Conservation (phyloP, 768 basidiomycete species). For the Dioszegia hungarica region DNA sequence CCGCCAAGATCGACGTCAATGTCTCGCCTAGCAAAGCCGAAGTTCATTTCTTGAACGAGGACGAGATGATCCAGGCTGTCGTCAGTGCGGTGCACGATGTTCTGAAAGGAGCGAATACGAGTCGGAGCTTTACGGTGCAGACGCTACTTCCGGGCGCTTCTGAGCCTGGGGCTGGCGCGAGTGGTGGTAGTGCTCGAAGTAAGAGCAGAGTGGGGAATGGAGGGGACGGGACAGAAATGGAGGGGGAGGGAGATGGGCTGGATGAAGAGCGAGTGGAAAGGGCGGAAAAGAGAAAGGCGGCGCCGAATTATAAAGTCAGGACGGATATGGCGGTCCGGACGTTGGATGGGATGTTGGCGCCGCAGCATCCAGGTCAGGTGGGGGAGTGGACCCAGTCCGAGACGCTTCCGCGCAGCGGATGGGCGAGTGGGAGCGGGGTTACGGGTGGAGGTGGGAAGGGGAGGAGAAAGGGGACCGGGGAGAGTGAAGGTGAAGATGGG, state of each 20-base stretch:
- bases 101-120: conserved; percentile 54
- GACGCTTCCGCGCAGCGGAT: too few species aligned
- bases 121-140: conserved; percentile 52
- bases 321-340: conserved; percentile 83
- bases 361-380: conserved; percentile 56
- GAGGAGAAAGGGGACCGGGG: too few species aligned
- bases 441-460: too few species aligned
- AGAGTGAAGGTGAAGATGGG: background rate
- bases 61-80: conserved; percentile 71
- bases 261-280: background rate
- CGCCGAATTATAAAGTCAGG: conserved; percentile 83
- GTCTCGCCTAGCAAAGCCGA: conserved; percentile 97
- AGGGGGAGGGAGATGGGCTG: background rate
- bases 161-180: background rate
- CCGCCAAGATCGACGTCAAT: conserved; percentile 87
- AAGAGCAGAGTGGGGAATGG: too few species aligned
- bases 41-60: conserved; percentile 87
- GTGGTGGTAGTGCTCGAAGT: too few species aligned
- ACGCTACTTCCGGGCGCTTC: conserved; percentile 24
- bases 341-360: conserved; percentile 88
- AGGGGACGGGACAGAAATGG: background rate
- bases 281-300: background rate
- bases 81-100: conserved; percentile 65
- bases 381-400: conserved; percentile 16
- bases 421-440: too few species aligned